Base-by-base conservation (phyloP, 768 basidiomycete genomes). In the Macrolepiota albuminosa region DNA sequence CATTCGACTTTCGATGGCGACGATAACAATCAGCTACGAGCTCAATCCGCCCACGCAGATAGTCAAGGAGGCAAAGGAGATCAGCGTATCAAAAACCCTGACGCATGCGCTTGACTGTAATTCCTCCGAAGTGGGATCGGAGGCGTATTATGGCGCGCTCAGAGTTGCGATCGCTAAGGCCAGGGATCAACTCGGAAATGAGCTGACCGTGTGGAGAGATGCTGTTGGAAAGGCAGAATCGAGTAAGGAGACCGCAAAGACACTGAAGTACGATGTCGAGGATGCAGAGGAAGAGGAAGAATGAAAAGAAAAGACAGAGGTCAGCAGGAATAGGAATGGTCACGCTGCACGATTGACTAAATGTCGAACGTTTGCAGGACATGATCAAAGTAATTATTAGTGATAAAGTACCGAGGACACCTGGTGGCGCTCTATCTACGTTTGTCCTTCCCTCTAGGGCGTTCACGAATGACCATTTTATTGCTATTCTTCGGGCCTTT, bases 401-500 rank as follows among this genome's bases (percentile, higher is more conserved):
- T 37, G 37, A 62, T 54, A 57, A 57, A 58, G 42, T 59, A 62
- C 58, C 37, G 40, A 58, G 48, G 37, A 59, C 34, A 61, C 16
- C 45, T 36, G n/a, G 47, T 46, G 34, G 43, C 47, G 53, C 64
- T 74, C 64, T 78, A 78, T 56, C 74, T 73, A 69, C 72, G 74
- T 73, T 78, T 79, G 65, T 80, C 78, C 68, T 78, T 78, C 46
- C 93, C 92, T 79, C 50, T 42, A 91, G 93, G 92, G 46, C 93
- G 81, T 74, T 95, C 91, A 61, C 85, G 84, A 67, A 95, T 75
- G 58, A 95, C 93, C 85, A 67, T 84, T 80, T 88, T 92, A 79
- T 94, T 94, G 67, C 89, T 88, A 71, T 86, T 86, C 80, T 92
- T 92, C 54, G 91, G 91, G 24, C 92, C 93, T 68, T 90, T 93